A percentile compares a stretch with the other conserved stretches of the same genome.
Evolutionary conservation across 73 alveolate genomes (phyloP).

Genomic region (Stentor roeselii): DNA sequence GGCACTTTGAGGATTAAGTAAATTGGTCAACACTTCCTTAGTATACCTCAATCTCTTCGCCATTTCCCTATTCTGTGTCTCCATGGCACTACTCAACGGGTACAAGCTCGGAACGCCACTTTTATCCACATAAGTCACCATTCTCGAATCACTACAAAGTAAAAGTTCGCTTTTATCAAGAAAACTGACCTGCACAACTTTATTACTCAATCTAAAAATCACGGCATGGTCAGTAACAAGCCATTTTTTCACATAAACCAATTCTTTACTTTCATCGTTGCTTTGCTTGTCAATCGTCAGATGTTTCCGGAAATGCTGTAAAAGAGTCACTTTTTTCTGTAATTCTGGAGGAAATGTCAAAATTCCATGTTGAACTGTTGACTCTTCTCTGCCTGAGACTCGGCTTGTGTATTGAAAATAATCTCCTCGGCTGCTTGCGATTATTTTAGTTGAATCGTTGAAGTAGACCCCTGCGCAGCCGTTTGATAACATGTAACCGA

Average conservation of each 20-base stretch:
- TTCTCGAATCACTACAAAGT: slow-evolving; percentile 37
- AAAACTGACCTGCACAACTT: slow-evolving; percentile 60
- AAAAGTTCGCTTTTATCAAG: slow-evolving; percentile 55
- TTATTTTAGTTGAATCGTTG: slow-evolving; percentile 48
- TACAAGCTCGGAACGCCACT: slow-evolving; percentile 38
- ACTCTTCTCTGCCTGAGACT: background rate
- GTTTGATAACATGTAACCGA: slow-evolving; percentile 43
- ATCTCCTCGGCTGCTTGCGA: background rate
- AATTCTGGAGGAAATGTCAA: slow-evolving; percentile 38
- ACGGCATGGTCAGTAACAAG: slow-evolving; percentile 54
- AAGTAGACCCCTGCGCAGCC: slow-evolving; percentile 50
- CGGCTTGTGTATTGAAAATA: background rate
- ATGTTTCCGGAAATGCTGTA: slow-evolving; percentile 49
- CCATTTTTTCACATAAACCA: slow-evolving; percentile 61
- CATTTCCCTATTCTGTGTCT: slow-evolving; percentile 49
- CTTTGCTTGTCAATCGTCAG: slow-evolving; percentile 33
- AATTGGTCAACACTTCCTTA: slow-evolving; percentile 46
- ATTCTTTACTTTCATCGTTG: slow-evolving; percentile 32
- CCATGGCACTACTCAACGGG: slow-evolving; percentile 55
- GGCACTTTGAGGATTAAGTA: slow-evolving; percentile 28
- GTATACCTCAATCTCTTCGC: slow-evolving; percentile 51
- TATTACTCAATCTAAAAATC: slow-evolving; percentile 72
- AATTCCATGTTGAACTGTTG: background rate
- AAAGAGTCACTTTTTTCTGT: slow-evolving; percentile 49
- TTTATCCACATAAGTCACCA: slow-evolving; percentile 54